A percentile compares a stretch with the other conserved stretches of the same genome.
Conservation (phyloP, 1,284 basidiomycete species). For the Fomitopsis schrenkii region DNA sequence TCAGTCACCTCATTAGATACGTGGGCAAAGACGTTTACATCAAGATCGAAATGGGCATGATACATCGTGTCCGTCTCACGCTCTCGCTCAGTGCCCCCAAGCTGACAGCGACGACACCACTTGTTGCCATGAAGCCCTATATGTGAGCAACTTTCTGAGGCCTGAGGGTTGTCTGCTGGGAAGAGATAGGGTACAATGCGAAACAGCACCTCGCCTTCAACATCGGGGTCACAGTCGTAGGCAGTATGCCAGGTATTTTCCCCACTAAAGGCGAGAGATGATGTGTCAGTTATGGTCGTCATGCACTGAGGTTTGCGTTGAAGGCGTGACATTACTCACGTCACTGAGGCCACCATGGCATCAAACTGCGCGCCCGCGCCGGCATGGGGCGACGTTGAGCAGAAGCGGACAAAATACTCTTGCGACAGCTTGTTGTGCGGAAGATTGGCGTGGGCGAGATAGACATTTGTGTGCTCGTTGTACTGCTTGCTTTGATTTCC, state of each 20-base stretch:
- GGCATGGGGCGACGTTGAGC: conserved; percentile 25
- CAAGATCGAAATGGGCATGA: conserved; percentile 21
- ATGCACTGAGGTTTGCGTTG: too few species aligned
- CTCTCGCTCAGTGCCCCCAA: conserved; percentile 20
- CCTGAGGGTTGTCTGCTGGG: conserved; percentile 34
- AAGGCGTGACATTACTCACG: too few species aligned
- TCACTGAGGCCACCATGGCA: conserved; percentile 10
- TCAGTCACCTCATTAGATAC: not conserved
- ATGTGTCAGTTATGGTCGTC: not conserved
- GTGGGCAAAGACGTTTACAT: not conserved
- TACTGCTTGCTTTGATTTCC: conserved; percentile 29
- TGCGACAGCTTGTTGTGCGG: conserved; percentile 27
- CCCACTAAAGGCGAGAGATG: not conserved
- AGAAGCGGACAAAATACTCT: conserved; percentile 25
- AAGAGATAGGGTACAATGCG: conserved; percentile 19
- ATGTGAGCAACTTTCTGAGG: conserved; percentile 25
- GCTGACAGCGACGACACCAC: not conserved
- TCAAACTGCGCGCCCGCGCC: conserved; percentile 27
- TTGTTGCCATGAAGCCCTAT: conserved; percentile 20
- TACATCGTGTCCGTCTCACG: conserved; percentile 26
- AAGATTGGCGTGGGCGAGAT: conserved; percentile 23
- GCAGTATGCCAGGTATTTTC: not conserved
- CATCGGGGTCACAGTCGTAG: conserved; percentile 25
- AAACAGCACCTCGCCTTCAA: conserved; percentile 21
- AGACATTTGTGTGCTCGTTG: conserved; percentile 29